Evolutionary conservation across 139 green algal genomes (phyloP).

Genomic region (Closterium sp.): DNA sequence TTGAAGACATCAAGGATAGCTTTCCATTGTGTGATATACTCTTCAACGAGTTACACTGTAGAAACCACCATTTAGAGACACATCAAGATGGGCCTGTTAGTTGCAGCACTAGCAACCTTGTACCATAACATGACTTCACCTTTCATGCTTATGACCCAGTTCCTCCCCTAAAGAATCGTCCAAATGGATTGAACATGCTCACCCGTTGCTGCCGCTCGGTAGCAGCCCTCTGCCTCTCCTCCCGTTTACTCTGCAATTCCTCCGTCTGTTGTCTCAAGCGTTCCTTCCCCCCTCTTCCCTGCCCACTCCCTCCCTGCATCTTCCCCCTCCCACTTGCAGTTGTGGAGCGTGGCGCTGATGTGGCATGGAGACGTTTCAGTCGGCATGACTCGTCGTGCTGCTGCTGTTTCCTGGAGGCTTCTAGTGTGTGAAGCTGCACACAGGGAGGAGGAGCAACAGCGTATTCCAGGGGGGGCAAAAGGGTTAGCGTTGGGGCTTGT

Average conservation of each 20-base stretch:
- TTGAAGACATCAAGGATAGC: too few species aligned
- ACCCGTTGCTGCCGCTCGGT: background rate
- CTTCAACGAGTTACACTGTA: too few species aligned
- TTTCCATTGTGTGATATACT: too few species aligned
- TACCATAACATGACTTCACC: background rate
- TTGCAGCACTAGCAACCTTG: background rate
- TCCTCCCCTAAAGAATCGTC: background rate
- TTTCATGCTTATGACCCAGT: background rate
- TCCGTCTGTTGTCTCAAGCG: background rate
- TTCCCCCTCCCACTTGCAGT: background rate
- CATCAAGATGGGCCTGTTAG: too few species aligned
- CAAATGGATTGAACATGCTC: background rate
- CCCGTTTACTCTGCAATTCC: background rate
- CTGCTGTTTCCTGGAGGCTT: background rate
- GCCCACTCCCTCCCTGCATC: background rate
- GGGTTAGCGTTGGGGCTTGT: background rate
- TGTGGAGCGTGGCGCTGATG: background rate
- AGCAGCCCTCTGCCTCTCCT: background rate
- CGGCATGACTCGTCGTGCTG: background rate
- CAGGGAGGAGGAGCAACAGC: background rate
- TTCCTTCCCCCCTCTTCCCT: background rate
- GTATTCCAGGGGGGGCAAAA: too few species aligned
- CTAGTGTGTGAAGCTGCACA: background rate
- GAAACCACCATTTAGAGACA: too few species aligned
- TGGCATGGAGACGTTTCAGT: background rate